These are phyloP conservation scores for Candida sojae DNA, from an alignment of 1,139 yeast genomes.

Conservation along the genomic window DNA sequence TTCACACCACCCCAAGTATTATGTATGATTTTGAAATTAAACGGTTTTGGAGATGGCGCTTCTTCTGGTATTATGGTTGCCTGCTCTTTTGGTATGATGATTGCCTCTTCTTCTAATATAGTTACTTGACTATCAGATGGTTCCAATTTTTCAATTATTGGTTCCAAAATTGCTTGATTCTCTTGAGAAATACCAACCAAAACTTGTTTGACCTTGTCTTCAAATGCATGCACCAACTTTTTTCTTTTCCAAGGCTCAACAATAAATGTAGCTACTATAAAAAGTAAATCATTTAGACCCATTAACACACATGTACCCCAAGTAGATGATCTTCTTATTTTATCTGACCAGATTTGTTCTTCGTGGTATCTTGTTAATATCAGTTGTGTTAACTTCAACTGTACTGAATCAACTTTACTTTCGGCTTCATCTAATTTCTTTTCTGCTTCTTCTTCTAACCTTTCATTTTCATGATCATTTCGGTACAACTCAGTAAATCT, in stretches of 20 bases:
- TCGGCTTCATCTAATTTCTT: constrained; percentile 58
- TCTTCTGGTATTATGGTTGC: not conserved
- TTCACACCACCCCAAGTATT: constrained; percentile 22
- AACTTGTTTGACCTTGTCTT: constrained; percentile 67
- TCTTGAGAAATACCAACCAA: constrained; percentile 34
- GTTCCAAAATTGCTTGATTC: constrained; percentile 12
- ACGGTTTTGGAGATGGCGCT: not conserved
- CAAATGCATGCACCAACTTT: constrained; percentile 79
- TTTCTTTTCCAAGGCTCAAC: constrained; percentile 95
- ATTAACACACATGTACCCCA: constrained; percentile 95
- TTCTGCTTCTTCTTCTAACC: constrained; percentile 57
- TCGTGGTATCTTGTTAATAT: constrained; percentile 91
- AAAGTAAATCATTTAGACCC: constrained; percentile 81
- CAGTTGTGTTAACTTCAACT: constrained; percentile 68
- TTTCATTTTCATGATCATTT: constrained; percentile 77
- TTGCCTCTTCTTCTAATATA: not conserved
- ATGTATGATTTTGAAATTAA: constrained; percentile 6
- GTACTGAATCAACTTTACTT: constrained; percentile 65
- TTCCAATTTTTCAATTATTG: constrained; percentile 14
- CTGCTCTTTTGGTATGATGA: not conserved
- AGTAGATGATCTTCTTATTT: constrained; percentile 88
- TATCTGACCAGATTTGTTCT: constrained; percentile 98
- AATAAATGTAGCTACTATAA: constrained; percentile 77
- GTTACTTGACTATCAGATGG: constrained; percentile 9
- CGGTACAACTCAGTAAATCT: constrained; percentile 79